These are phyloP conservation scores for Tarenaya hassleriana DNA, from an alignment of 345 rosid genomes.

Conservation along the genomic window DNA sequence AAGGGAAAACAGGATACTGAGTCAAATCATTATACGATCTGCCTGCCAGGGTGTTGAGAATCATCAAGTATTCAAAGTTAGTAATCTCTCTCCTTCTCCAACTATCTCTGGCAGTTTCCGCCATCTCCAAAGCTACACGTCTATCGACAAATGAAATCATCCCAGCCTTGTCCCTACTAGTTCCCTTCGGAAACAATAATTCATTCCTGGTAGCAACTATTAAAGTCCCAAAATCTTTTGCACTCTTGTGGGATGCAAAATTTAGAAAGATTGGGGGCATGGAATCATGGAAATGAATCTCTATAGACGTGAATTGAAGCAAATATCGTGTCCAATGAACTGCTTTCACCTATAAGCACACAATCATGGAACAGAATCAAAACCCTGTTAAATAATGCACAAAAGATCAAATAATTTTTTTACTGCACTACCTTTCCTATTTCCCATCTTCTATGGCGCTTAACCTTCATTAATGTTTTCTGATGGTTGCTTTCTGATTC, in stretches of 20 bases:
- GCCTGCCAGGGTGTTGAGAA: slow-evolving; percentile 89
- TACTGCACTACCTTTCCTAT: slow-evolving; percentile 56
- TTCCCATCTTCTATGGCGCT: slow-evolving; percentile 91
- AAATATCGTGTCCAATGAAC: slow-evolving; percentile 94
- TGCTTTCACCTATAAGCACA: slow-evolving; percentile 59
- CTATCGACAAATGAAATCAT: slow-evolving; percentile 79
- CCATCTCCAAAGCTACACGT: slow-evolving; percentile 83
- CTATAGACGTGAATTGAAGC: slow-evolving; percentile 86
- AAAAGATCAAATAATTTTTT: slow-evolving; percentile 13
- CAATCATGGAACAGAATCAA: slow-evolving; percentile 20
- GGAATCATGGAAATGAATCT: slow-evolving; percentile 73
- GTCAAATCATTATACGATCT: slow-evolving; percentile 95
- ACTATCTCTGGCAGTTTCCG: slow-evolving; percentile 86
- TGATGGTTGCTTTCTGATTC: slow-evolving; percentile 45
- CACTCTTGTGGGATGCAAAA: slow-evolving; percentile 72
- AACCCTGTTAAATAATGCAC: slow-evolving; percentile 18
- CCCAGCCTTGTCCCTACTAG: slow-evolving; percentile 74
- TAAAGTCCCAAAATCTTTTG: slow-evolving; percentile 79
- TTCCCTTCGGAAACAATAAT: slow-evolving; percentile 67
- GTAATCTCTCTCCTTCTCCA: slow-evolving; percentile 97
- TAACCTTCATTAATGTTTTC: slow-evolving; percentile 51
- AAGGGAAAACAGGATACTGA: slow-evolving; percentile 95
- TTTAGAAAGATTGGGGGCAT: slow-evolving; percentile 71
- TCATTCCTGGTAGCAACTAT: slow-evolving; percentile 88
- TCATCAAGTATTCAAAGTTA: slow-evolving; percentile 90